A percentile compares a stretch with the other conserved stretches of the same genome.
Evolutionary conservation across 2,329 filamentous ascomycete species (phyloP).

Genomic region (Calonectria leucothoes): DNA sequence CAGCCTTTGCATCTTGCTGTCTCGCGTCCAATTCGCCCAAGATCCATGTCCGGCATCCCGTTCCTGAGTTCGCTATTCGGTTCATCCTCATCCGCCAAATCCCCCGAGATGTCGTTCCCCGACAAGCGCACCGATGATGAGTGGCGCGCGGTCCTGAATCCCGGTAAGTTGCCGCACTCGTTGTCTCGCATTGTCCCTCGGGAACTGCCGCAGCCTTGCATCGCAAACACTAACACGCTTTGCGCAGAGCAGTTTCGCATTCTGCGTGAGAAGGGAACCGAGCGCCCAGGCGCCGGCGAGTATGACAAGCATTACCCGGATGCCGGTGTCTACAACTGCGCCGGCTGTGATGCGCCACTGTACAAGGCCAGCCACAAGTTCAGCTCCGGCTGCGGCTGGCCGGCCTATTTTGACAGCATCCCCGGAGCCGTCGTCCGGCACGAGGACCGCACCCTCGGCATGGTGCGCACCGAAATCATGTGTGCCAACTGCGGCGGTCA

Average conservation of each 20-base stretch:
- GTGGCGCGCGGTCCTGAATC: conserved; percentile 87
- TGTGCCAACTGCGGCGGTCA: conserved; percentile 96
- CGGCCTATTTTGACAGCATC: conserved; percentile 95
- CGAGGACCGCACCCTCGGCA: conserved; percentile 81
- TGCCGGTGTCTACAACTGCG: conserved; percentile 86
- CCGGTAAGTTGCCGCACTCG: conserved; percentile 49
- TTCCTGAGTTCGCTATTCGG: conserved; percentile 83
- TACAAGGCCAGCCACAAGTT: conserved; percentile 97
- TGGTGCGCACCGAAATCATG: conserved; percentile 91
- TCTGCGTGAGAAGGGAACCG: conserved; percentile 92
- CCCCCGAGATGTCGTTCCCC: conserved; percentile 78
- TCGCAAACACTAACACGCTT: conserved; percentile 17
- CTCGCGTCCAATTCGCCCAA: conserved; percentile 44
- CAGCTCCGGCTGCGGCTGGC: conserved; percentile 96
- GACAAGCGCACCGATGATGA: conserved; percentile 83
- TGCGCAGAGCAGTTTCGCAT: conserved; percentile 90
- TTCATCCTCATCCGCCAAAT: conserved; percentile 67
- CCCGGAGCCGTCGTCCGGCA: conserved; percentile 90
- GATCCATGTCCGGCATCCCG: conserved; percentile 81
- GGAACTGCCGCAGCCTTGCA: not conserved
- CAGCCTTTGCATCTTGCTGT: conserved; percentile 37
- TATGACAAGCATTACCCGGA: conserved; percentile 88
- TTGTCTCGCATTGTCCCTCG: not conserved
- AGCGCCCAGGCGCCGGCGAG: conserved; percentile 81
- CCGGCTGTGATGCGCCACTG: conserved; percentile 85